These are phyloP conservation scores for Verticillium nubilum DNA, from an alignment of 2,329 filamentous ascomycete genomes.

Conservation along the genomic window DNA sequence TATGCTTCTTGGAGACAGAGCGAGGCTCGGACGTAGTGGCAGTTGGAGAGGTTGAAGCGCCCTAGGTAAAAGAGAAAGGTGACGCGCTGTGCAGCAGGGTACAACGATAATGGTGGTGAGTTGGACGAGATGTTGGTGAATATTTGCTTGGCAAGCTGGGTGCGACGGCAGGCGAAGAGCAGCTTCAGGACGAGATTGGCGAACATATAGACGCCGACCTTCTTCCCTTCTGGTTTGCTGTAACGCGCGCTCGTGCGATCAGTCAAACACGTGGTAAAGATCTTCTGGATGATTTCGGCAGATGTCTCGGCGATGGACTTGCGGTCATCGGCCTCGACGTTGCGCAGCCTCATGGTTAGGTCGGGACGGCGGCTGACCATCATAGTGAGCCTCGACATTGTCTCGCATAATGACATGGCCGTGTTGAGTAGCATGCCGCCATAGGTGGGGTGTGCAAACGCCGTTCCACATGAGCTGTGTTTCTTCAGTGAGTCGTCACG, in stretches of 20 bases:
- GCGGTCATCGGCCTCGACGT: constrained; percentile 61
- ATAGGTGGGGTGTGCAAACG: constrained; percentile 72
- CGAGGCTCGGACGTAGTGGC: constrained; percentile 73
- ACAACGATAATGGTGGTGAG: constrained; percentile 74
- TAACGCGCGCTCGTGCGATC: constrained; percentile 66
- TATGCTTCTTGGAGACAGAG: constrained; percentile 76
- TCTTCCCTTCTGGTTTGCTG: constrained; percentile 74
- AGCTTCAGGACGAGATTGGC: constrained; percentile 87
- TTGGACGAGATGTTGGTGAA: constrained; percentile 83
- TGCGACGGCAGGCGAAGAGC: constrained; percentile 80
- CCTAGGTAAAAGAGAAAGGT: constrained; percentile 95
- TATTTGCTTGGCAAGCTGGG: constrained; percentile 78
- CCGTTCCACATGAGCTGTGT: constrained; percentile 71
- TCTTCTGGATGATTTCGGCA: constrained; percentile 83
- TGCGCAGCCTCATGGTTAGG: constrained; percentile 61
- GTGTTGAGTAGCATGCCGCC: constrained; percentile 79
- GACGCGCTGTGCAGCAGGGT: constrained; percentile 80
- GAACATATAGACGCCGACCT: constrained; percentile 83
- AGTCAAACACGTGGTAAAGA: constrained; percentile 84
- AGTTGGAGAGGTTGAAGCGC: constrained; percentile 80
- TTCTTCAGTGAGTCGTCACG: neutral
- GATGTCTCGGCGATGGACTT: constrained; percentile 81
- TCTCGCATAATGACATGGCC: constrained; percentile 74
- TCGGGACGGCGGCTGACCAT: constrained; percentile 76
- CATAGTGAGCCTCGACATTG: constrained; percentile 78